phyloP scores from a whole-genome alignment of 2,329 filamentous ascomycete species.

The Fusarium torreyae region DNA sequence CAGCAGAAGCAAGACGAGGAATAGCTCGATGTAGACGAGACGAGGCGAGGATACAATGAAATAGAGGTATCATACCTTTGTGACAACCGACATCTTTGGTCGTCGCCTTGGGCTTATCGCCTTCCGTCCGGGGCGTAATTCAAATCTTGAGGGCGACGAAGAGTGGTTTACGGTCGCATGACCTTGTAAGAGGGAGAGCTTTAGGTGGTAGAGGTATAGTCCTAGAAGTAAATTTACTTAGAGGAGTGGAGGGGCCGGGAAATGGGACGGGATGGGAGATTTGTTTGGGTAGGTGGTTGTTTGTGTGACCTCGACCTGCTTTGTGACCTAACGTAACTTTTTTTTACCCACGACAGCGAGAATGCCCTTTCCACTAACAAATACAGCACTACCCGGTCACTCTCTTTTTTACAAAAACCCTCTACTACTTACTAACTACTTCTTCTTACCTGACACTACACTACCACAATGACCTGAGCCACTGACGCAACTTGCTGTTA shows the following conservation, averaged over 20 bases:
- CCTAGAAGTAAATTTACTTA: slow-evolving; percentile 17
- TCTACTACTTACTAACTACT: not conserved
- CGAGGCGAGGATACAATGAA: slow-evolving; percentile 1
- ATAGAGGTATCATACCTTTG: slow-evolving; percentile 64
- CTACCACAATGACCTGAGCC: not conserved
- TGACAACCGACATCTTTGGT: slow-evolving; percentile 73
- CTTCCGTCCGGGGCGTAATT: slow-evolving; percentile 58
- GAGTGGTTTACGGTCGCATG: slow-evolving; percentile 58
- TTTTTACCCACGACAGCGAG: slow-evolving; percentile 27
- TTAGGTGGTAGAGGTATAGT: slow-evolving; percentile 24
- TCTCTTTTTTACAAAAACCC: no score
- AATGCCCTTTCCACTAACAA: slow-evolving; percentile 13
- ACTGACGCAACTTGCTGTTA: slow-evolving; percentile 20
- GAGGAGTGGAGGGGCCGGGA: slow-evolving; percentile 28
- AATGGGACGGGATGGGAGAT: slow-evolving; percentile 6
- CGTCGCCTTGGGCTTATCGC: slow-evolving; percentile 65
- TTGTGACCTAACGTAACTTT: slow-evolving; percentile 28
- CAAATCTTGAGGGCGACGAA: slow-evolving; percentile 55
- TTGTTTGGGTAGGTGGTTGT: slow-evolving; percentile 40
- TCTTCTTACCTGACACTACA: slow-evolving; percentile 10
- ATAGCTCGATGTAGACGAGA: not conserved
- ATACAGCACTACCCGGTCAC: not conserved
- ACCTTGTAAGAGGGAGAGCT: slow-evolving; percentile 53
- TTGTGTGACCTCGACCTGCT: slow-evolving; percentile 40
- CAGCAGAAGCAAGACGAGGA: slow-evolving; percentile 1